A percentile compares a stretch with the other conserved stretches of the same genome.
phyloP scores from a whole-genome alignment of 1,284 basidiomycete genomes.

The Xanthoconium separans region DNA sequence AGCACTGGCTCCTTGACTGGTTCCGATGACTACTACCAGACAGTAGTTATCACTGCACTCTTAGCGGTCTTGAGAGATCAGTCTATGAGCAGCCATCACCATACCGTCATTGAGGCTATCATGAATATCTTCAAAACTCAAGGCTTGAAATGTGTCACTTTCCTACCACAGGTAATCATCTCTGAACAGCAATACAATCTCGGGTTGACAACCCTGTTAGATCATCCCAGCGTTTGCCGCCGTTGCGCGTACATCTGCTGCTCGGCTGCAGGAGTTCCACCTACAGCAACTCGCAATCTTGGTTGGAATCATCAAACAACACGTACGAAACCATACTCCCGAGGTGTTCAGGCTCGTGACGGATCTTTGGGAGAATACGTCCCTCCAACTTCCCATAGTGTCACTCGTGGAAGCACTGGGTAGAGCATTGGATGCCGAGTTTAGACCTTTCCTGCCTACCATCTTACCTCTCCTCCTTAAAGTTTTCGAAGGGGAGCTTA shows the following conservation, averaged over 20 bases:
- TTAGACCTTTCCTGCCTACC: constrained; percentile 95
- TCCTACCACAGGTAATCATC: constrained; percentile 80
- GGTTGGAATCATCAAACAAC: constrained; percentile 96
- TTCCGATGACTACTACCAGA: constrained; percentile 97
- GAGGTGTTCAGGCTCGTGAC: constrained; percentile 82
- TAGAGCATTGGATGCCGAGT: constrained; percentile 94
- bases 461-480: constrained; percentile 90
- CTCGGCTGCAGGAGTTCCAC: constrained; percentile 90
- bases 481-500: constrained; percentile 86
- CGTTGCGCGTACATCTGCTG: constrained; percentile 83
- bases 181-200: neutral
- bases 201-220: constrained; percentile 41
- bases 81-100: constrained; percentile 82
- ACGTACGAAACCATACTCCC: constrained; percentile 89
- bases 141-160: constrained; percentile 94
- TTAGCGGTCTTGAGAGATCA: constrained; percentile 90
- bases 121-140: constrained; percentile 99
- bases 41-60: constrained; percentile 90
- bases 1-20: constrained; percentile 47
- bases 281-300: constrained; percentile 96
- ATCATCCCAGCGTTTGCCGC: constrained; percentile 95
- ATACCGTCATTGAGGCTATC: constrained; percentile 95
- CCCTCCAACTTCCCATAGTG: constrained; percentile 91
- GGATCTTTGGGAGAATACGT: constrained; percentile 87
- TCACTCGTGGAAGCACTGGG: constrained; percentile 95